Base-by-base conservation (phyloP, 805 yeast species). In the Sungouiozyma intestinalis region DNA sequence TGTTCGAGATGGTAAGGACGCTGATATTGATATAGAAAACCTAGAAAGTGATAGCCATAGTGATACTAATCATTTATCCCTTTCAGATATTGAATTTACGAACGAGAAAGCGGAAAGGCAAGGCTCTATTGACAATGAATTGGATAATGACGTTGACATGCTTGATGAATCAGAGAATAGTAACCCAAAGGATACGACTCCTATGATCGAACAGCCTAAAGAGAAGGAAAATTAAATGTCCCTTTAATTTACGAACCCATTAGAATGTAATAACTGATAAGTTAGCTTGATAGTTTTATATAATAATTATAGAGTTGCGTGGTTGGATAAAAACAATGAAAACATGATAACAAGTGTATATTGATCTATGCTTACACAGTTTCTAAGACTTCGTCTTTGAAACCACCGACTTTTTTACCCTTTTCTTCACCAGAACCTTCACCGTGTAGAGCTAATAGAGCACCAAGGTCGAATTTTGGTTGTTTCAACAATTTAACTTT, bases 351-450 rank as follows among this genome's bases (percentile, higher is more conserved):
- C 20, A 13, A 39, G 2, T 32, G 2, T 32, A 16, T 13, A 33
- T 39, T 29, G 17, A 31, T 20, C 19, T 32, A 38, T 37, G 43
- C 64, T 80, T 86, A 88, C 68, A 90, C 97, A 67, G 87, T 67
- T 79, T 88, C 97, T 73, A 90, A 85, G 68, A 90, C 85, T 70
- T 85, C 95, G 71, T 88, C 97, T 79, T 88, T 87, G 92, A 85
- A 88, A 71, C 92, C 95, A 57, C 80, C 67, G 64, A 88, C 88
- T 73, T 87, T 87, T 82, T 88, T 87, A 73, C 95, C 96, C 69
- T 94, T 85, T 72, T 90, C 94, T 71, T 87, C 95, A 67, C 79
- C 73, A 54, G 86, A 66, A 55, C 80, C 73, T 77, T 88, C 97
- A 73, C 97, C 97, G 78, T 88, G 97, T 66, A 90, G 82, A 65